Evolutionary conservation across 768 basidiomycete species (phyloP), one percentile per base, ranked within the genome.

Genomic region (Termitomyces heimii): DNA sequence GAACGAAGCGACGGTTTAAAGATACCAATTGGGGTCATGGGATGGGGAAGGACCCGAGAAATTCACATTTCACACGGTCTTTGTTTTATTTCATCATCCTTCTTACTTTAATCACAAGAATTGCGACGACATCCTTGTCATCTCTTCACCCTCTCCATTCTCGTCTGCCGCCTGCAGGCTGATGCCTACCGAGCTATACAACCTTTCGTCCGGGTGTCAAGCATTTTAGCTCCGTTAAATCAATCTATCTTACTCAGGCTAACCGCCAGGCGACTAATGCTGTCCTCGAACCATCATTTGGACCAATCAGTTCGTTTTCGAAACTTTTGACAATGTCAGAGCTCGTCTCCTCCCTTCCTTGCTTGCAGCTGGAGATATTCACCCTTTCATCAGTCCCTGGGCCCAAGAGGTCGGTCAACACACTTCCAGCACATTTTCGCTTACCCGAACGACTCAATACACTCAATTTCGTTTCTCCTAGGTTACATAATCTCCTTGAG

Each of bases 301-400:
- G 58, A 47, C 53, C 37, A 59, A 62, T 29, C 53, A 55, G 42
- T 55, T 59, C 32, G 24, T 39, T 14, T 57, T 62, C 34, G 48
- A 59, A 4, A 16, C 52, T 3, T 59, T 62, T 26, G 55, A 20
- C 12, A 26, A 54, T 18, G 47, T 62, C 47, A 34, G 47, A 52
- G 29, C 52, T 59, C 14, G 35, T 60, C 29, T 62, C 58, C 51
- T n/a, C 58, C 13, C 35, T 57, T 26, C 58, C 62, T 24, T 13
- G 34, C 9, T n/a, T n/a, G n/a, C n/a, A n/a, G n/a, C 44, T 62
- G 14, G 58, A 57, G 44, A 60, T 40, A 14, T 57, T 60, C 18
- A 60, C 62, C n/a, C 42, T 46, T 60, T 48, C 18, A 55, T 57
- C 53, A 55, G 55, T 16, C 49, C 29, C 3, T 62, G 58, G 62